Evolutionary conservation across 2,329 filamentous ascomycete species (phyloP).

Genomic region (Fusarium metavorans): DNA sequence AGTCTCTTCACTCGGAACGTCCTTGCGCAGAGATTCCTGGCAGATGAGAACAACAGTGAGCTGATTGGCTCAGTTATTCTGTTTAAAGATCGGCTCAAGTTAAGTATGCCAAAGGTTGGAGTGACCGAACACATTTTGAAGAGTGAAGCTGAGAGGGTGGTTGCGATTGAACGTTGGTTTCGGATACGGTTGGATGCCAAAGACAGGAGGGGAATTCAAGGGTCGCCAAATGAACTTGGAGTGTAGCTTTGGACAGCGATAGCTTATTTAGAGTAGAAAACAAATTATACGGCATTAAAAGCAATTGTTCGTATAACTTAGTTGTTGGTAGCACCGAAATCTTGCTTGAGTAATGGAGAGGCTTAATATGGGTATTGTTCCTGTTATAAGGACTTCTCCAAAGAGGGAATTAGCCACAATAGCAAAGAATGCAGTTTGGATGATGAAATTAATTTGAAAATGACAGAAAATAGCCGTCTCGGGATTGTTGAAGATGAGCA

Average conservation of each 20-base stretch:
- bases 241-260: neutral
- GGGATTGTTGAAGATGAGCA: neutral
- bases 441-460: no score
- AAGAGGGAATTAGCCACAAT: no score
- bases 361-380: no score
- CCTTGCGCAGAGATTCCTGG: slow-evolving; percentile 5
- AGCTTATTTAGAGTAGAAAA: neutral
- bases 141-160: slow-evolving; percentile 5
- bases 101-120: neutral
- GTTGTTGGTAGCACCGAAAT: neutral
- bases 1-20: slow-evolving; percentile 23
- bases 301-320: neutral
- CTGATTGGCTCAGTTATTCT: slow-evolving; percentile 5
- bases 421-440: no score
- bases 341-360: neutral
- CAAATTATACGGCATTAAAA: neutral
- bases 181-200: slow-evolving; percentile 2
- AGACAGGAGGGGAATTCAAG: slow-evolving; percentile 5
- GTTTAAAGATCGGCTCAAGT: slow-evolving; percentile 1
- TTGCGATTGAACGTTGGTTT: slow-evolving; percentile 12
- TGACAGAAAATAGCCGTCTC: neutral
- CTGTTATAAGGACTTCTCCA: no score
- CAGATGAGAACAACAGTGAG: neutral
- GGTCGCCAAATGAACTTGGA: neutral
- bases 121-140: neutral